Conservation (phyloP, 208 protist genomes). For the Leishmania braziliensis region DNA sequence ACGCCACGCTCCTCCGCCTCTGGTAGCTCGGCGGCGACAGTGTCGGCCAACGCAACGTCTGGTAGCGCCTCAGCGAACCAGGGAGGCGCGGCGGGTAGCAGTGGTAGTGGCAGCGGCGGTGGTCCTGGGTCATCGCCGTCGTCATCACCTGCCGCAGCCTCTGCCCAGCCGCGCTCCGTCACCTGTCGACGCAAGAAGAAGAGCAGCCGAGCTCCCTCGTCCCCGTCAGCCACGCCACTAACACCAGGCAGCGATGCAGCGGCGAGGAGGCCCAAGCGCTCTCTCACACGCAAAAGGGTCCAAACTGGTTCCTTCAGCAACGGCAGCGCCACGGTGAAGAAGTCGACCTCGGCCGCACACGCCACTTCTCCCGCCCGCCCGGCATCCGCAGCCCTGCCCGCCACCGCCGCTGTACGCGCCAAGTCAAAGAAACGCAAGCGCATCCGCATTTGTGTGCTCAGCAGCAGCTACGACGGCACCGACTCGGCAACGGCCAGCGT, state of each 20-base stretch:
- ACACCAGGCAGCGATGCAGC: slow-evolving; percentile 3
- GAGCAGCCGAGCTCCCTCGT: not conserved
- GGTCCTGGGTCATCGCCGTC: not conserved
- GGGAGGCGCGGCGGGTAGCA: not conserved
- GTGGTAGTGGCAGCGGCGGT: not conserved
- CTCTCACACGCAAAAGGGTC: not conserved
- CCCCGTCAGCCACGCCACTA: not conserved
- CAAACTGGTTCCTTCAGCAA: not conserved
- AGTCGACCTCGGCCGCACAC: not conserved
- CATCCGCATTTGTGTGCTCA: slow-evolving; percentile 78
- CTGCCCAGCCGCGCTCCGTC: slow-evolving; percentile 3
- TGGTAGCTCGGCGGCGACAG: not conserved
- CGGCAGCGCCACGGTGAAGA: not conserved
- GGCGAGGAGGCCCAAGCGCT: not conserved
- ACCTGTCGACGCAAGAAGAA: slow-evolving; percentile 23
- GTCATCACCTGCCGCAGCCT: not conserved
- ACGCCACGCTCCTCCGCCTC: not conserved
- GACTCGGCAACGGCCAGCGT: slow-evolving; percentile 73
- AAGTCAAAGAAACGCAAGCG: slow-evolving; percentile 36
- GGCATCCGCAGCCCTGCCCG: not conserved
- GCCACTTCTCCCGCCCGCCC: not conserved
- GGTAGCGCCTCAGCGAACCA: slow-evolving; percentile 3
- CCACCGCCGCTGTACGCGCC: slow-evolving; percentile 4
- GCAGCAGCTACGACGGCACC: slow-evolving; percentile 82
- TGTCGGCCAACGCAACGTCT: not conserved